Percentiles rank a stretch among this genome's conserved stretches.
These are phyloP conservation scores for Domatiomyces catenatus DNA, from an alignment of 2,329 filamentous ascomycete species.

Conservation along the genomic window DNA sequence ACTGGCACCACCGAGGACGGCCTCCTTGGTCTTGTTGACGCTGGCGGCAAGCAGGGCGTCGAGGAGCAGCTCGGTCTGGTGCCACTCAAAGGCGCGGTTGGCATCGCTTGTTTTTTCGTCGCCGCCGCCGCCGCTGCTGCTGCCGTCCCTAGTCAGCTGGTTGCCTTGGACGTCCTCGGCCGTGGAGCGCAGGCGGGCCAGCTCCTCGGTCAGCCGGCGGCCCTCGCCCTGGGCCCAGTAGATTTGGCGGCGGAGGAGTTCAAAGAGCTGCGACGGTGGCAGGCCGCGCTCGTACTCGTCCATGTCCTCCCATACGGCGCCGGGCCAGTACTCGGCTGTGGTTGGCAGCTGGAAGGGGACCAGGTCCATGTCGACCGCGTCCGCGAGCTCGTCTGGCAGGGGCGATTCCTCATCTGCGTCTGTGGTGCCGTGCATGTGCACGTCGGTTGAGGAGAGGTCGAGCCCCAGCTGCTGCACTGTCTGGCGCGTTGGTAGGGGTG, in stretches of 20 bases:
- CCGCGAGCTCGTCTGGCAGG: conserved; percentile 4
- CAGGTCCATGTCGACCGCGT: conserved; percentile 22
- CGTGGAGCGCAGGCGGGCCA: conserved; percentile 9
- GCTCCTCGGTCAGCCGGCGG: conserved; percentile 23
- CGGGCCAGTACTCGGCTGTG: conserved; percentile 17
- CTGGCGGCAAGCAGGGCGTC: conserved; percentile 11
- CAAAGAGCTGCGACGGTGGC: conserved; percentile 28
- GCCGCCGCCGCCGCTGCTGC: conserved; percentile 3
- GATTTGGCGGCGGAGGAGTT: conserved; percentile 32
- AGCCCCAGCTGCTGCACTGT: conserved; percentile 4
- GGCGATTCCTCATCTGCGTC: conserved; percentile 15
- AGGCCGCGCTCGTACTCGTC: conserved; percentile 30
- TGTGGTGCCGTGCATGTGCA: conserved; percentile 16
- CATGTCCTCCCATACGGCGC: conserved; percentile 27
- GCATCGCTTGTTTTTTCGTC: conserved; percentile 15
- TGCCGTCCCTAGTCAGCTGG: conserved; percentile 2
- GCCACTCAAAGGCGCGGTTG: conserved; percentile 12
- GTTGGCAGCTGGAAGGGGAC: conserved; percentile 22
- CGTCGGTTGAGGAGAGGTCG: conserved; percentile 15
- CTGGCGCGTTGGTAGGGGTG: conserved; percentile 13
- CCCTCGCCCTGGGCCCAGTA: conserved; percentile 33
- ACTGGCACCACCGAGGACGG: neutral
- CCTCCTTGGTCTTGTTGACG: neutral
- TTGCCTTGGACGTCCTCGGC: conserved; percentile 13
- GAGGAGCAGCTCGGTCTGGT: conserved; percentile 12